phyloP scores from a whole-genome alignment of 148 eudicot genomes.

The Chenopodium album region DNA sequence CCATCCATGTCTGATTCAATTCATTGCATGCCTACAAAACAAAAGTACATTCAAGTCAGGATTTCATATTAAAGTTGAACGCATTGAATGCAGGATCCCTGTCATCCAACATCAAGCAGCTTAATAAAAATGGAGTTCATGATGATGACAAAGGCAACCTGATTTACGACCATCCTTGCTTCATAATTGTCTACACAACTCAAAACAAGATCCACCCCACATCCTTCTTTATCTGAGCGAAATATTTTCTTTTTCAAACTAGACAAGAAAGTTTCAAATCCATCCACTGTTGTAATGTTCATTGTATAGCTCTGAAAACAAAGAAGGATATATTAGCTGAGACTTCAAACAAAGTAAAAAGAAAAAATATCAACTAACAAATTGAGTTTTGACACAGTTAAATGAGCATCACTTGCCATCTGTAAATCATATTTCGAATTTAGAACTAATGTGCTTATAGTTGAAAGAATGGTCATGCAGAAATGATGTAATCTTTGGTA shows the following conservation, averaged over 20 bases:
- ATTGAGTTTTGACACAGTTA: neutral
- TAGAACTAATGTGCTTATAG: neutral
- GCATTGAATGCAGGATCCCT: neutral
- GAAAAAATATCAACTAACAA: neutral
- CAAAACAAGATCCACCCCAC: conserved; percentile 94
- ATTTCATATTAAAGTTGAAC: neutral
- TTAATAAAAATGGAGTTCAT: neutral
- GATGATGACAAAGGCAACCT: conserved; percentile 43
- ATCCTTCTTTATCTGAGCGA: conserved; percentile 62
- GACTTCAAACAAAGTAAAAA: neutral
- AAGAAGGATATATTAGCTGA: conserved; percentile 16
- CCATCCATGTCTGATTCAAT: conserved; percentile 96
- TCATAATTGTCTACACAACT: conserved; percentile 99
- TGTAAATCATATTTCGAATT: neutral
- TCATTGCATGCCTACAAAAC: conserved; percentile 88
- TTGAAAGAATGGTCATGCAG: neutral
- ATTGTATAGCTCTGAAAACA: conserved; percentile 74
- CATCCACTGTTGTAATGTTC: conserved; percentile 92
- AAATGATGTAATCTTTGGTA: neutral
- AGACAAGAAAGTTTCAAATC: conserved; percentile 85
- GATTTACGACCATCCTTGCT: conserved; percentile 99
- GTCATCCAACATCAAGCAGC: neutral
- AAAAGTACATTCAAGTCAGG: conserved; percentile 19
- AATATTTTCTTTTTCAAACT: conserved; percentile 78
- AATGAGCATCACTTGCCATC: neutral